Percentiles rank a stretch among this genome's conserved stretches.
Conservation (phyloP, 768 basidiomycete genomes). For the Leucocoprinus birnbaumii region DNA sequence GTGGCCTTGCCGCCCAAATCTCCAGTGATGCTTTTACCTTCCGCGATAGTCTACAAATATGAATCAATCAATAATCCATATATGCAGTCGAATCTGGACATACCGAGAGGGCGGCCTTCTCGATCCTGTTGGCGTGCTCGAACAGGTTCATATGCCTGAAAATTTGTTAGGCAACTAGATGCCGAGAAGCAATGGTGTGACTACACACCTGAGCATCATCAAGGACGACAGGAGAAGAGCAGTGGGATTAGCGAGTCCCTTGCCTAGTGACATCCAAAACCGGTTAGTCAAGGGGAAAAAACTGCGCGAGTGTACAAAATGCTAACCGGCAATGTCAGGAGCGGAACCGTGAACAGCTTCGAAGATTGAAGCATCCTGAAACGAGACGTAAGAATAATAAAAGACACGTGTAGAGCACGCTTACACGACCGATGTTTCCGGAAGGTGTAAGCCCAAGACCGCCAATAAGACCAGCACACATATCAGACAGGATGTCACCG, state of each 20-base stretch:
- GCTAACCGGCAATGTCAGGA: slow-evolving; percentile 92
- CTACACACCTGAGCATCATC: slow-evolving; percentile 91
- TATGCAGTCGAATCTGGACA: slow-evolving; percentile 25
- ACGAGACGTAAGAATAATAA: slow-evolving; percentile 13
- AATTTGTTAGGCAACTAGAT: slow-evolving; percentile 13
- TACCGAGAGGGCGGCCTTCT: slow-evolving; percentile 87
- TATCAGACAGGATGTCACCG: slow-evolving; percentile 94
- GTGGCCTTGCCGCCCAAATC: slow-evolving; percentile 93
- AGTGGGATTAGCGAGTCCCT: slow-evolving; percentile 98
- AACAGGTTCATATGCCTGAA: slow-evolving; percentile 88
- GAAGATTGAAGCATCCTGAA: slow-evolving; percentile 95
- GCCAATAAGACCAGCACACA: slow-evolving; percentile 98
- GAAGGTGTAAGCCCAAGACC: slow-evolving; percentile 97
- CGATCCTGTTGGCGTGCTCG: slow-evolving; percentile 83
- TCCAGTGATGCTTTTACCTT: slow-evolving; percentile 92
- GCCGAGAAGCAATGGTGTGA: slow-evolving; percentile 10
- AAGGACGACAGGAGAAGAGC: slow-evolving; percentile 91
- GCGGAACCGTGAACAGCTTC: slow-evolving; percentile 99
- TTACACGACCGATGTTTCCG: slow-evolving; percentile 92
- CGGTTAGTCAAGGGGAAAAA: background rate
- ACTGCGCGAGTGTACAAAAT: background rate
- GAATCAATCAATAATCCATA: slow-evolving; percentile 4
- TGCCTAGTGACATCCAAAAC: slow-evolving; percentile 43
- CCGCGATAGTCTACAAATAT: slow-evolving; percentile 82
- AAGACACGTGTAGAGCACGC: slow-evolving; percentile 20